phyloP scores from a whole-genome alignment of 1,284 basidiomycete genomes.

The Ustilago hordei region DNA sequence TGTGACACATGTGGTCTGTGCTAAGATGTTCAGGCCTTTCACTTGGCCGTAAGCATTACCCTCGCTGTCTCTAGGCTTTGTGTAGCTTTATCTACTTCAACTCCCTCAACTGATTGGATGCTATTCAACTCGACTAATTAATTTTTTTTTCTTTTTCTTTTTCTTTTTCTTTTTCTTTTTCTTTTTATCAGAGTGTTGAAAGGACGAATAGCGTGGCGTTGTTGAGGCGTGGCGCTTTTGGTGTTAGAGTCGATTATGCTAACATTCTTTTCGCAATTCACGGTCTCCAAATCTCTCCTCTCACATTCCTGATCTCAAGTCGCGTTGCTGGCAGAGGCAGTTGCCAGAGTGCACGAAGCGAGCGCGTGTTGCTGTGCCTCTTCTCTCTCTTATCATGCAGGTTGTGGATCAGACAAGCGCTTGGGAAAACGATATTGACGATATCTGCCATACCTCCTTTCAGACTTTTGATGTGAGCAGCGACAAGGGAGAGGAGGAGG shows the following conservation, averaged over 20 bases:
- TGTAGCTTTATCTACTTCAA: no score
- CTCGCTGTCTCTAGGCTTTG: no score
- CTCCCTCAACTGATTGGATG: no score
- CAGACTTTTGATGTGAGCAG: not conserved
- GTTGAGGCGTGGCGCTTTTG: not conserved
- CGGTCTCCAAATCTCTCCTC: not conserved
- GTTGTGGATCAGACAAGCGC: not conserved
- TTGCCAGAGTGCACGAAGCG: not conserved
- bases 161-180: no score
- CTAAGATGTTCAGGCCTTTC: no score
- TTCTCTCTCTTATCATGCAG: not conserved
- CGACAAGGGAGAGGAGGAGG: no score
- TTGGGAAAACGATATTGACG: not conserved
- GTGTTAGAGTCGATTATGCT: not conserved
- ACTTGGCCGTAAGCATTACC: no score
- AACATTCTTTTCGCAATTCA: not conserved
- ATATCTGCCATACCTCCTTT: not conserved
- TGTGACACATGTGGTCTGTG: no score
- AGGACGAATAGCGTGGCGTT: slow-evolving; percentile 2
- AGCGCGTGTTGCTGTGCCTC: not conserved
- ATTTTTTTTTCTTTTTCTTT: not conserved
- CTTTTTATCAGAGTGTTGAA: not conserved
- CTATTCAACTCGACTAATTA: no score
- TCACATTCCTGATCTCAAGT: not conserved
- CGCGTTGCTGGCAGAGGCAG: not conserved